Conservation (phyloP, 208 protist species). For the Perkinsela sp. region DNA sequence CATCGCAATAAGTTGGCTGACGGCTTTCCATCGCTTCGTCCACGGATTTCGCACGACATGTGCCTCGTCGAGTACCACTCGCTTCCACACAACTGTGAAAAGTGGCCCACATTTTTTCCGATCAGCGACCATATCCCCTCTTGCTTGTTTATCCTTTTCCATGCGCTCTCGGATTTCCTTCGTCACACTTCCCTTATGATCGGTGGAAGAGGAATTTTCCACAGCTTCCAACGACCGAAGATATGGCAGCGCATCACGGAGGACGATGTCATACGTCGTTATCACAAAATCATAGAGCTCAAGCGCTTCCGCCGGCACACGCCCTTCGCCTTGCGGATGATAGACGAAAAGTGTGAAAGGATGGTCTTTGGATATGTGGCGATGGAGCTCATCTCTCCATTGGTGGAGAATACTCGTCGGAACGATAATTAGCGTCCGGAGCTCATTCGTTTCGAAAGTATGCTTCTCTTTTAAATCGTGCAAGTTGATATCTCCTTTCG, state of each 20-base stretch:
- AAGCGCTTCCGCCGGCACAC: conserved; percentile 22
- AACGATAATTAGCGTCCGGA: conserved; percentile 67
- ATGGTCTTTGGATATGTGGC: conserved; percentile 19
- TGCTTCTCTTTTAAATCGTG: conserved; percentile 1
- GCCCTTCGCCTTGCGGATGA: conserved; percentile 30
- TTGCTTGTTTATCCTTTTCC: conserved; percentile 12
- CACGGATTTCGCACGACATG: conserved; percentile 61
- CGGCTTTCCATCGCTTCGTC: conserved; percentile 46
- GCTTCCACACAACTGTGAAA: conserved; percentile 60
- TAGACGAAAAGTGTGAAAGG: conserved; percentile 33
- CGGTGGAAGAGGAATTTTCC: background rate
- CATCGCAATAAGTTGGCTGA: conserved; percentile 35
- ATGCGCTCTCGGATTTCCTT: conserved; percentile 7
- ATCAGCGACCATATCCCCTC: conserved; percentile 13
- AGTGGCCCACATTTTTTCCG: conserved; percentile 29
- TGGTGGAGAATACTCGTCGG: conserved; percentile 63
- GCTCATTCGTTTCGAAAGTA: conserved; percentile 35
- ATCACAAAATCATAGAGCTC: conserved; percentile 67
- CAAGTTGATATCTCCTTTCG: background rate
- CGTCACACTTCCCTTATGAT: background rate
- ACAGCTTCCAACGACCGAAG: background rate
- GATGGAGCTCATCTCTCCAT: conserved; percentile 61
- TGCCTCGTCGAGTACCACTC: conserved; percentile 74
- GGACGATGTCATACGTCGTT: conserved; percentile 66
- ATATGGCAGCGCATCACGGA: conserved; percentile 9